Base-by-base conservation (phyloP, 352 stramenopile species). In the Peronosclerospora sorghi region DNA sequence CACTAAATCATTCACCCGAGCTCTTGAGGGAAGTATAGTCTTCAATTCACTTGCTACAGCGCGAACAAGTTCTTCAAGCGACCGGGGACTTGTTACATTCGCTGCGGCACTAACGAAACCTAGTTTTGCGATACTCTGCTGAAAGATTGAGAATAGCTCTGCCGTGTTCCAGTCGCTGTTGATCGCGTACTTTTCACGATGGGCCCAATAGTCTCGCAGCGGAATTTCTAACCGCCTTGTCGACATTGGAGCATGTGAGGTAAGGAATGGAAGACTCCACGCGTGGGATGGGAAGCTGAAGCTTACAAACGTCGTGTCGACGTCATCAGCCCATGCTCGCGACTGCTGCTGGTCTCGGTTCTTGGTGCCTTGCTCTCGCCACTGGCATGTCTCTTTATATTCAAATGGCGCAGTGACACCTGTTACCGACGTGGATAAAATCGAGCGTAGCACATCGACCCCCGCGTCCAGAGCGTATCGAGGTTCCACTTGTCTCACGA, bases 291-390 rank as follows among this genome's bases (percentile, higher is more conserved):
- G 47, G 12, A 64, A 68, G 18, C 63, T 66, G 35, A 70, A 50
- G 17, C 44, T 59, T 18, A 65, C 53, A 4, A 46, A 62, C 14
- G 61, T 65, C n/a, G 60, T 64, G 46, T 70, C 60, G 30, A 70
- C 52, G 10, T 70, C 60, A 19, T 70, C 49, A 15, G 46, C 29
- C 50, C 46, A 62, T 0, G 47, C 47, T 32, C 32, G 43, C 56
- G 46, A 65, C 34, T 58, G 46, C 13, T 53, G 44, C 10, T n/a
- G n/a, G n/a, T 48, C 19, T 30, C 8, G 32, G 18, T 52, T 18
- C 0, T 43, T 35, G 7, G 34, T 42, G 12, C 34, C 24, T 15
- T 43, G 29, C 20, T 41, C 19, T 18, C 26, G 19, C 36, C 32
- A 51, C 27, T 39, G 27, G 21, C 57, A 63, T 3, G 53, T 40